These are phyloP conservation scores for Paulownia fortunei DNA, from an alignment of 257 asterid species.

Conservation along the genomic window DNA sequence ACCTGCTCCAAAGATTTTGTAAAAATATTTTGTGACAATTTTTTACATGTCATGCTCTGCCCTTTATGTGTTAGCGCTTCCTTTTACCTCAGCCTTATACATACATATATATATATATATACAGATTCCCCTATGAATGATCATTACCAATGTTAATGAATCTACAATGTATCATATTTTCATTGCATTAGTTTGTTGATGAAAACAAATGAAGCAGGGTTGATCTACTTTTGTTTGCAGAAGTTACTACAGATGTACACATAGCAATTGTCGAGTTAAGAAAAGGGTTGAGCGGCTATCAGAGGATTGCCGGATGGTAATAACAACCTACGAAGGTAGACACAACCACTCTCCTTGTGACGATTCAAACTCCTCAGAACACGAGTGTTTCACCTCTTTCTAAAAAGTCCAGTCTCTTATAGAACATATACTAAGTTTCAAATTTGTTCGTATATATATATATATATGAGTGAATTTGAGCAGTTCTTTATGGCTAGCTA, in stretches of 20 bases:
- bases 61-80: too few relatives aligned
- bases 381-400: conserved; percentile 67
- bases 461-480: conserved; percentile 20
- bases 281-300: conserved; percentile 92
- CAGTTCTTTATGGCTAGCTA: background rate
- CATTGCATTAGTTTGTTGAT: too few relatives aligned
- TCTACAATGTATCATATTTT: too few relatives aligned
- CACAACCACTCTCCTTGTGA: conserved; percentile 94
- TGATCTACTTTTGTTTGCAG: conserved; percentile 40
- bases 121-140: too few relatives aligned
- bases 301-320: conserved; percentile 93
- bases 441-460: conserved; percentile 1
- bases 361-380: conserved; percentile 82
- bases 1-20: too few relatives aligned
- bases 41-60: too few relatives aligned
- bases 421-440: background rate
- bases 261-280: conserved; percentile 90
- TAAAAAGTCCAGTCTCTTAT: background rate
- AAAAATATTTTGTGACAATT: too few relatives aligned
- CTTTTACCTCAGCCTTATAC: too few relatives aligned
- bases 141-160: too few relatives aligned
- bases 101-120: too few relatives aligned
- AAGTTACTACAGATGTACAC: conserved; percentile 92
- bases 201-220: too few relatives aligned
- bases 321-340: conserved; percentile 97